A percentile compares a stretch with the other conserved stretches of the same genome.
Evolutionary conservation across 495 filamentous ascomycete species (phyloP).

Genomic region (Glonium stellatum): DNA sequence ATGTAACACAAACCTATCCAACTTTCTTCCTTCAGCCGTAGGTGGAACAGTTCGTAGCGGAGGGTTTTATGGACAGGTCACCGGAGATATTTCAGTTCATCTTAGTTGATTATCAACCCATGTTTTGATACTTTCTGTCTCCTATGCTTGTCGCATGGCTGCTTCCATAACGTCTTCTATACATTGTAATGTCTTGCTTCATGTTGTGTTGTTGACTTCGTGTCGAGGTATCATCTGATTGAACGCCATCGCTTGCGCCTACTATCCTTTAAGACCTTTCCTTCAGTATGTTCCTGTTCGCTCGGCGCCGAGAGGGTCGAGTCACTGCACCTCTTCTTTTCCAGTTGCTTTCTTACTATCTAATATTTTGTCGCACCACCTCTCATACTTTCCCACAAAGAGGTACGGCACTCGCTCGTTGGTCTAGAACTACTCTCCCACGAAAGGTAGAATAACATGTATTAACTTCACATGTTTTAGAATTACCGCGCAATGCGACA

Average conservation of each 20-base stretch:
- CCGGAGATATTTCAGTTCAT: not conserved
- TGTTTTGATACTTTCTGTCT: not conserved
- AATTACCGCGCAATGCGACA: not conserved
- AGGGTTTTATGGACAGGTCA: not conserved
- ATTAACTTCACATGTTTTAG: not conserved
- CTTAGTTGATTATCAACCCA: not conserved
- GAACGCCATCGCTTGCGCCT: not conserved
- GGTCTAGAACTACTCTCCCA: no score
- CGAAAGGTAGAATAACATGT: not conserved
- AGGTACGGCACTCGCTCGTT: not conserved
- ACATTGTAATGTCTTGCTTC: not conserved
- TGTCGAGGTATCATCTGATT: no score
- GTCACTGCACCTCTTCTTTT: not conserved
- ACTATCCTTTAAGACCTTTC: not conserved
- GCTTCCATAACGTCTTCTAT: not conserved
- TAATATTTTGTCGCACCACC: not conserved
- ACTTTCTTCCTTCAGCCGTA: not conserved
- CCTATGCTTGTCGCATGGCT: not conserved
- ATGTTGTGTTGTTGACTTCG: not conserved
- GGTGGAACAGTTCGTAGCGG: not conserved
- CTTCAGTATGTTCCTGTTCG: not conserved
- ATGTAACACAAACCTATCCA: constrained; percentile 1
- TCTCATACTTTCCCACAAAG: not conserved
- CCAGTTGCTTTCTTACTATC: not conserved
- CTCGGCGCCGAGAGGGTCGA: not conserved